Conservation (phyloP, 1,139 yeast genomes). For the Candida freyschussii region DNA sequence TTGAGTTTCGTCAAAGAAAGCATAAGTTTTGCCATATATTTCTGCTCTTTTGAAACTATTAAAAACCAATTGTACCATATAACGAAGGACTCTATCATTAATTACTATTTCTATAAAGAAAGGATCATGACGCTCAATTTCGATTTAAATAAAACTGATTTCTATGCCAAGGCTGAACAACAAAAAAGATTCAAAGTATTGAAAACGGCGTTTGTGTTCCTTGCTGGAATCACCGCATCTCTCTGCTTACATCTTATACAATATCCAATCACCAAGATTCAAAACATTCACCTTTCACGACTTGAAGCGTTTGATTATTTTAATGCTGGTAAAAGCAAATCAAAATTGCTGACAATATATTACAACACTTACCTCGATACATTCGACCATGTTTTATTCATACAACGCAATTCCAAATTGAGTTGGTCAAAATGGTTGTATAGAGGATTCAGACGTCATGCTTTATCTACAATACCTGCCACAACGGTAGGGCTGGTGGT, state of each 20-base stretch:
- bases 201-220: constrained; percentile 64
- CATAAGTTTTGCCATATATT: constrained; percentile 81
- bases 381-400: constrained; percentile 48
- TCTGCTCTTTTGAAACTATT: constrained; percentile 78
- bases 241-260: constrained; percentile 70
- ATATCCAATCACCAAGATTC: constrained; percentile 77
- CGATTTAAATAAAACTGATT: constrained; percentile 11
- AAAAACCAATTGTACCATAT: constrained; percentile 59
- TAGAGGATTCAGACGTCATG: constrained; percentile 70
- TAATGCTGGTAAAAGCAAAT: constrained; percentile 32
- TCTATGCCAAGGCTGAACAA: constrained; percentile 10
- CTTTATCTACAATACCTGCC: constrained; percentile 77
- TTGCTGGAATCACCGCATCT: constrained; percentile 93
- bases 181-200: constrained; percentile 38
- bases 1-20: constrained; percentile 76
- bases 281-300: constrained; percentile 71
- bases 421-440: constrained; percentile 67
- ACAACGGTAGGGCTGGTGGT: constrained; percentile 82
- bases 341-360: constrained; percentile 30
- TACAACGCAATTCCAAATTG: constrained; percentile 49
- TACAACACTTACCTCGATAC: constrained; percentile 75
- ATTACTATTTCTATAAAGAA: constrained; percentile 21
- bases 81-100: constrained; percentile 29
- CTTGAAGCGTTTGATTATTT: constrained; percentile 75
- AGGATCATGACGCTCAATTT: constrained; percentile 12